These are phyloP conservation scores for Curvularia lunata DNA, from an alignment of 2,329 filamentous ascomycete species.

Conservation along the genomic window DNA sequence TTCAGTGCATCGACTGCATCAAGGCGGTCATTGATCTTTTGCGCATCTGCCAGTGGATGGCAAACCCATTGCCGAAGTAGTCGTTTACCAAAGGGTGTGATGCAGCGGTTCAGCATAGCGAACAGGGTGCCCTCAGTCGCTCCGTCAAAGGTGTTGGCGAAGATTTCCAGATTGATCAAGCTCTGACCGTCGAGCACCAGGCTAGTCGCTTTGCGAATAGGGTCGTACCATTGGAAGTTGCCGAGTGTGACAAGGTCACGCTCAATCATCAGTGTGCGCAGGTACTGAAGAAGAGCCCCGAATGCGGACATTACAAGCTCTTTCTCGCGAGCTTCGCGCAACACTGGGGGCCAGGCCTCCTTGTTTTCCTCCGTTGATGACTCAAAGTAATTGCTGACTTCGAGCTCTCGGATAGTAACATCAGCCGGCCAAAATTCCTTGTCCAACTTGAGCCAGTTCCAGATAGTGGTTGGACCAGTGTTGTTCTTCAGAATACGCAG, in stretches of 20 bases:
- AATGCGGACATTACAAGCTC: conserved; percentile 88
- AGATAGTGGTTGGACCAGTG: conserved; percentile 88
- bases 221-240: conserved; percentile 90
- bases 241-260: conserved; percentile 83
- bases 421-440: conserved; percentile 93
- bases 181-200: conserved; percentile 94
- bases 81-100: conserved; percentile 96
- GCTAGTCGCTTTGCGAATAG: conserved; percentile 87
- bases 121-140: conserved; percentile 87
- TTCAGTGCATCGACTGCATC: conserved; percentile 95
- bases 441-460: conserved; percentile 87
- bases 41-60: conserved; percentile 85
- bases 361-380: conserved; percentile 62
- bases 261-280: conserved; percentile 84
- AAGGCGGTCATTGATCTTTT: conserved; percentile 88
- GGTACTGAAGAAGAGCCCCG: conserved; percentile 85
- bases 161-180: conserved; percentile 96
- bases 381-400: conserved; percentile 79
- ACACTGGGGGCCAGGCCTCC: conserved; percentile 77
- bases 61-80: conserved; percentile 97
- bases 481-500: conserved; percentile 96
- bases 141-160: conserved; percentile 90
- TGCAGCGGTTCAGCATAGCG: conserved; percentile 86
- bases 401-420: conserved; percentile 79
- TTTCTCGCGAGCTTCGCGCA: conserved; percentile 76